These are phyloP conservation scores for Termitomyces sp. DNA, from an alignment of 768 basidiomycete genomes.

Conservation along the genomic window DNA sequence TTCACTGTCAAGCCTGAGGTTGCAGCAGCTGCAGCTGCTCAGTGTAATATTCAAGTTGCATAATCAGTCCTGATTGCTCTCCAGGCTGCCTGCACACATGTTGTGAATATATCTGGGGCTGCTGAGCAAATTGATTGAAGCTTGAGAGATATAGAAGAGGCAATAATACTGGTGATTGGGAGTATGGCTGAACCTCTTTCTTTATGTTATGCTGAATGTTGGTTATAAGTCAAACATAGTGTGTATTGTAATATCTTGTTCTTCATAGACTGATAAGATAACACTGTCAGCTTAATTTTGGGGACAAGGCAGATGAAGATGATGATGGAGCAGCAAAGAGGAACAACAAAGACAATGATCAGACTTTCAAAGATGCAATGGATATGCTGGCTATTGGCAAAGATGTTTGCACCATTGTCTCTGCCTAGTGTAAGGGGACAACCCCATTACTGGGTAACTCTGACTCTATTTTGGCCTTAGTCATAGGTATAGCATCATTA, in stretches of 20 bases:
- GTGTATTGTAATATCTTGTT: slow-evolving; percentile 25
- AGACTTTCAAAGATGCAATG: slow-evolving; percentile 59
- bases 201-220: too few species aligned
- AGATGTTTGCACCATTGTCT: slow-evolving; percentile 11
- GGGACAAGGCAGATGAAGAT: slow-evolving; percentile 62
- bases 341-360: slow-evolving; percentile 34
- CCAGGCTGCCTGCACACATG: slow-evolving; percentile 22
- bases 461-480: too few species aligned
- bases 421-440: too few species aligned
- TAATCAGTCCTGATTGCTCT: slow-evolving; percentile 10
- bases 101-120: too few species aligned
- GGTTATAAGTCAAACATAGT: too few species aligned
- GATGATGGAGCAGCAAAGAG: slow-evolving; percentile 33
- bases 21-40: background rate
- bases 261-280: slow-evolving; percentile 5
- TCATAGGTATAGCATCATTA: too few species aligned
- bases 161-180: too few species aligned
- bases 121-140: too few species aligned
- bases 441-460: too few species aligned
- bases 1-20: background rate
- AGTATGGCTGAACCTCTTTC: slow-evolving; percentile 70
- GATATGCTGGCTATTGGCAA: slow-evolving; percentile 52
- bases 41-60: background rate
- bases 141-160: too few species aligned
- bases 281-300: slow-evolving; percentile 64